Evolutionary conservation across 768 basidiomycete genomes (phyloP), one percentile per base, ranked within the genome.

Genomic region (Tephrocybe sp.): DNA sequence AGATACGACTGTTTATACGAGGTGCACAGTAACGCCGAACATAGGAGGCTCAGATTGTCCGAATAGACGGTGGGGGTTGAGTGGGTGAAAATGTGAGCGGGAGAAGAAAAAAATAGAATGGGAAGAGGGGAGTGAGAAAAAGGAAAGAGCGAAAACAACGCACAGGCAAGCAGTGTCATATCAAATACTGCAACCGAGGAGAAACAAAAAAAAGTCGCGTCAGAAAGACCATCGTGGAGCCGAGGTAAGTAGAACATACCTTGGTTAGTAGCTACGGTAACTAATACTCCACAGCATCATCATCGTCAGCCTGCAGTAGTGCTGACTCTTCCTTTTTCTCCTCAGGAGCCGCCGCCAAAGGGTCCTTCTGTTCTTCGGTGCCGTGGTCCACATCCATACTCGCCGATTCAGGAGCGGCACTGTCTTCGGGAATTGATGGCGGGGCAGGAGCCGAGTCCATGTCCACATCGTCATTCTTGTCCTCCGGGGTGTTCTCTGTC

Each of bases 261-360:
- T 51, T 59, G 46, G 42, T 60, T 28, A 52, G 54, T 58, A 50
- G 62, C n/a, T 32, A 32, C 16, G 11, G 11, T 12, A 32, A 32
- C 9, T 76, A 89, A 70, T 89, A 90, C 69, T 90, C 88, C 37
- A 90, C 86, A 9, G 86, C 88, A 62, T 89, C 88, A 54, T 89
- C 88, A 55, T 87, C 88, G 50, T 89, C 86, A 41, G 80, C 83
- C 55, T 78, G 81, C 69, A 79, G 76, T 7, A 75, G 63, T 30
- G 74, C 65, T 24, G 74, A 57, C 47, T 82, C 80, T 42, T 82
- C 81, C 59, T 82, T 80, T 60, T 75, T 75, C 52, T 79, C 77
- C 37, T 63, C 57, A 54, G 74, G 75, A 39, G 61, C 52, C 51
- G 58, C 50, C 28, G 61, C 60, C 47, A n/a, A n/a, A n/a, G n/a